Percentiles rank a stretch among this genome's conserved stretches.
Conservation (phyloP, 192 early-diverging fungal genomes). For the Coemansia sp. region DNA sequence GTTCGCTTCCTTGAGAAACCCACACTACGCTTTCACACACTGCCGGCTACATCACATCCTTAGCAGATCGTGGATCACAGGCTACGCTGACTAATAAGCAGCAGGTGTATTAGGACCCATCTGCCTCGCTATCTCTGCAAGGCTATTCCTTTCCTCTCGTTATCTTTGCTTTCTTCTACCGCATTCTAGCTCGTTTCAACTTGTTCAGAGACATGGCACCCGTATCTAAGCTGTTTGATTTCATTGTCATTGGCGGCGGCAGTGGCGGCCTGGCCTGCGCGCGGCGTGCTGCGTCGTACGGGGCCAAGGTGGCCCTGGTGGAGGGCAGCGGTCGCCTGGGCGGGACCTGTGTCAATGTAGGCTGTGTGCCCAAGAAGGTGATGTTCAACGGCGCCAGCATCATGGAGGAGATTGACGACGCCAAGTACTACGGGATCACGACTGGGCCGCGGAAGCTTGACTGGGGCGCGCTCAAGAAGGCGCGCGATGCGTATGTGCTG, state of each 20-base stretch:
- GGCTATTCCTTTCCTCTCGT: not conserved
- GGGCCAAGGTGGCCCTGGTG: constrained; percentile 84
- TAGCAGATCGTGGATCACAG: too few relatives aligned
- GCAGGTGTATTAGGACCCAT: too few relatives aligned
- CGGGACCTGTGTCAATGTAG: constrained; percentile 93
- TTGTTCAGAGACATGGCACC: constrained; percentile 26
- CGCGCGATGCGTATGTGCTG: constrained; percentile 93
- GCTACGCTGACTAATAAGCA: too few relatives aligned
- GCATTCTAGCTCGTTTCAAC: not conserved
- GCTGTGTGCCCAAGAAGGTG: constrained; percentile 87
- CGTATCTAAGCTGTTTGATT: constrained; percentile 62
- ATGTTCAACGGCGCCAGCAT: constrained; percentile 95
- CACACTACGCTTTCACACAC: too few relatives aligned
- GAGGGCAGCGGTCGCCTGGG: constrained; percentile 74
- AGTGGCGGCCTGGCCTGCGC: constrained; percentile 89
- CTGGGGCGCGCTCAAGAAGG: constrained; percentile 78
- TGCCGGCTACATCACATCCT: too few relatives aligned
- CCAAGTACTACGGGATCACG: constrained; percentile 85
- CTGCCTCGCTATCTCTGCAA: too few relatives aligned
- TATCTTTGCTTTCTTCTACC: constrained; percentile 1
- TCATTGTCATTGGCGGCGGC: constrained; percentile 94
- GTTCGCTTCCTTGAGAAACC: too few relatives aligned
- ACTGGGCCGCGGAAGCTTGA: constrained; percentile 57
- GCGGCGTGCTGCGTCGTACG: constrained; percentile 84
- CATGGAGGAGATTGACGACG: constrained; percentile 82